phyloP scores from a whole-genome alignment of 306 rosid genomes.

The Malus sieversii region DNA sequence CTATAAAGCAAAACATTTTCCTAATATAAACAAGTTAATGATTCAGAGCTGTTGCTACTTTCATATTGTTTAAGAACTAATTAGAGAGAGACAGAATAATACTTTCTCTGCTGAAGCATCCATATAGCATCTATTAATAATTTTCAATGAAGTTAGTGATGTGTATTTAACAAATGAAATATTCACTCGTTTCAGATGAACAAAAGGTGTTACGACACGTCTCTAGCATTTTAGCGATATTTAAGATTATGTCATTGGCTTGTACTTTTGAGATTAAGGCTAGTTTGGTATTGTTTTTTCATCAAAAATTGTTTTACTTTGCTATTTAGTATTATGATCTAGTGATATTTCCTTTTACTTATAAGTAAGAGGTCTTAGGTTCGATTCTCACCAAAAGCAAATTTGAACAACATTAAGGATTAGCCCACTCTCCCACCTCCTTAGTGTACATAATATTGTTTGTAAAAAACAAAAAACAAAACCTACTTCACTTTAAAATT shows the following conservation, averaged over 20 bases:
- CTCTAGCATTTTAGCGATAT: background rate
- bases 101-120: constrained; percentile 16
- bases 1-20: constrained; percentile 12
- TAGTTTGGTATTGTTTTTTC: no score
- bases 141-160: background rate
- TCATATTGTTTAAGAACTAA: constrained; percentile 5
- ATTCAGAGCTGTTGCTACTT: constrained; percentile 12
- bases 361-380: no score
- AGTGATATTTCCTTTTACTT: no score
- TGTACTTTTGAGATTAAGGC: constrained; percentile 4
- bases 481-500: no score
- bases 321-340: accelerated
- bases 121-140: background rate
- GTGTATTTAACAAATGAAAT: background rate
- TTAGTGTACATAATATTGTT: no score
- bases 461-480: no score
- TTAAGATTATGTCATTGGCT: background rate
- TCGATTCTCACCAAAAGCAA: background rate
- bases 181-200: constrained; percentile 5
- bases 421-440: no score
- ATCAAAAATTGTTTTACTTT: background rate
- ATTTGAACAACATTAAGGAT: no score
- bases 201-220: background rate
- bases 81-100: constrained; percentile 16
- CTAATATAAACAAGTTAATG: constrained; percentile 5